Evolutionary conservation across 2,329 filamentous ascomycete species (phyloP).

Genomic region (Periglandula ipomoeae): DNA sequence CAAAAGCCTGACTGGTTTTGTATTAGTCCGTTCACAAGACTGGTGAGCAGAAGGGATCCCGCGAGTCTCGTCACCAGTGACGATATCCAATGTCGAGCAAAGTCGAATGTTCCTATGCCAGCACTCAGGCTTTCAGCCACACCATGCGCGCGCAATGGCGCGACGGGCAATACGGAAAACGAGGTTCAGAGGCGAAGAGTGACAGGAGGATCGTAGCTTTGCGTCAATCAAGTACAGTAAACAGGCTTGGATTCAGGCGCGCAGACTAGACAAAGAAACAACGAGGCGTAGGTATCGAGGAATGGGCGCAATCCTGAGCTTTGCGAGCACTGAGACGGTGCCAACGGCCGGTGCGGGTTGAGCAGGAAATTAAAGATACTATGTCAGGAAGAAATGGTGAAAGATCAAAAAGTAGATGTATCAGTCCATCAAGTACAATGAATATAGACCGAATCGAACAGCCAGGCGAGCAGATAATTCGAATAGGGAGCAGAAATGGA

Average conservation of each 20-base stretch:
- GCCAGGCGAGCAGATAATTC: neutral
- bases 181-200: neutral
- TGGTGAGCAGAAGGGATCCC: neutral
- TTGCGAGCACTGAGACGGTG: neutral
- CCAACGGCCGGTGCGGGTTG: neutral
- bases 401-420: neutral
- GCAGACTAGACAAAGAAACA: neutral
- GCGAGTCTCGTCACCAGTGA: neutral
- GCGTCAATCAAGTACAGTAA: neutral
- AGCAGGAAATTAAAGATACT: neutral
- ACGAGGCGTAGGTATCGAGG: neutral
- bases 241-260: neutral
- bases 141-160: slow-evolving; percentile 1
- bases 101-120: neutral
- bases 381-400: neutral
- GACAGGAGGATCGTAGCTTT: neutral
- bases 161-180: neutral
- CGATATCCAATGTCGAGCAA: neutral
- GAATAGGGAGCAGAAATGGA: slow-evolving; percentile 2
- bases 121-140: neutral
- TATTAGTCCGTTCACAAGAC: neutral
- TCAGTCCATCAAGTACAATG: neutral
- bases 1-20: neutral
- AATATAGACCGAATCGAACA: neutral
- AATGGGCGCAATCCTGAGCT: slow-evolving; percentile 3